A percentile compares a stretch with the other conserved stretches of the same genome.
Evolutionary conservation across 208 protist species (phyloP).

Genomic region (Tritrichomonas foetus): DNA sequence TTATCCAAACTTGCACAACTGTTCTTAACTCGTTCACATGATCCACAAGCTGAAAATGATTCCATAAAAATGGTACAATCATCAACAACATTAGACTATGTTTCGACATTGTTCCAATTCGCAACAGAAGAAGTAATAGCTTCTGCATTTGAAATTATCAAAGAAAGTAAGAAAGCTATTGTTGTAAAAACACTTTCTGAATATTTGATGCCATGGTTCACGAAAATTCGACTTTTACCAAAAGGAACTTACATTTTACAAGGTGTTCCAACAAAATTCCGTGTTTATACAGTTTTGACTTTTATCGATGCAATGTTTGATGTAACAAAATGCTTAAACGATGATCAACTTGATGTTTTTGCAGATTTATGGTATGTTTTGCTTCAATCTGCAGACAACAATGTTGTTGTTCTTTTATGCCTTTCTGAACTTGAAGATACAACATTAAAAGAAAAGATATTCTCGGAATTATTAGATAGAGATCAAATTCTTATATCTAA

Average conservation of each 20-base stretch:
- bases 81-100: not conserved
- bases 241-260: not conserved
- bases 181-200: not conserved
- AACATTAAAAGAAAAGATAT: not conserved
- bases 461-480: not conserved
- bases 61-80: not conserved
- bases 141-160: not conserved
- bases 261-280: not conserved
- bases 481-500: not conserved
- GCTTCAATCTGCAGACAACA: not conserved
- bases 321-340: not conserved
- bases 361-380: not conserved
- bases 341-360: not conserved
- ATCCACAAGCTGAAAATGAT: not conserved
- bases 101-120: not conserved
- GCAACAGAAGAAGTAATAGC: not conserved
- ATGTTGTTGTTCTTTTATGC: not conserved
- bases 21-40: not conserved
- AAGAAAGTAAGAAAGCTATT: not conserved
- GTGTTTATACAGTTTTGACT: not conserved
- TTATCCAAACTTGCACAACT: not conserved
- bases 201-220: not conserved
- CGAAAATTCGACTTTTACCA: not conserved
- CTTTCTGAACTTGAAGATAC: not conserved
- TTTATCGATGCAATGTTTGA: not conserved